A percentile compares a stretch with the other conserved stretches of the same genome.
phyloP scores from a whole-genome alignment of 1,284 basidiomycete species.

The Ustilago xerochloae region DNA sequence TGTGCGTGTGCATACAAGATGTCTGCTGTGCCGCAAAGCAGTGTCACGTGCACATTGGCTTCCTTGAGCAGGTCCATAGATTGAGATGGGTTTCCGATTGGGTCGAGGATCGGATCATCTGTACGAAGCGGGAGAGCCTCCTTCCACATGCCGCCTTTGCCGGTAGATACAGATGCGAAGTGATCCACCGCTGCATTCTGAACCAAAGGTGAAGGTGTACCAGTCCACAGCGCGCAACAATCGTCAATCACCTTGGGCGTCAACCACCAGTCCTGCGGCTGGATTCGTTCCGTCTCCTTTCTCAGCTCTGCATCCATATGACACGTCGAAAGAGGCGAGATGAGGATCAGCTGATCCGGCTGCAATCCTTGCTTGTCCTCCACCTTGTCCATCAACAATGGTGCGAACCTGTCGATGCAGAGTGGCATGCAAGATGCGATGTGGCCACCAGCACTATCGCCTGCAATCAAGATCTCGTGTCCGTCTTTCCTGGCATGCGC shows the following conservation, averaged over 20 bases:
- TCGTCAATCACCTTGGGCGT: background rate
- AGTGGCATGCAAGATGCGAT: conserved; percentile 6
- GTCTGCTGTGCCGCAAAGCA: conserved; percentile 3
- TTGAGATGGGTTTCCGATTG: background rate
- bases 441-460: conserved; percentile 8
- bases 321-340: background rate
- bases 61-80: background rate
- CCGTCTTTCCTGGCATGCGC: background rate
- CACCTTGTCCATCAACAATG: background rate
- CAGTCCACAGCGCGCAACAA: background rate
- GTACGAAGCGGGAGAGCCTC: background rate
- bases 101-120: background rate
- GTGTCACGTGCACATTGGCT: conserved; percentile 1
- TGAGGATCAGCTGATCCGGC: conserved; percentile 7
- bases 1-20: conserved; percentile 1
- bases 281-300: background rate
- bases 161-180: background rate
- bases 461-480: conserved; percentile 8
- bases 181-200: background rate
- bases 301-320: background rate
- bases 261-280: conserved; percentile 10
- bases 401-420: conserved; percentile 5
- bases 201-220: background rate
- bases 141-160: background rate
- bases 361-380: background rate